These are phyloP conservation scores for Penicillium occitanis DNA, from an alignment of 2,329 filamentous ascomycete species.

Conservation along the genomic window DNA sequence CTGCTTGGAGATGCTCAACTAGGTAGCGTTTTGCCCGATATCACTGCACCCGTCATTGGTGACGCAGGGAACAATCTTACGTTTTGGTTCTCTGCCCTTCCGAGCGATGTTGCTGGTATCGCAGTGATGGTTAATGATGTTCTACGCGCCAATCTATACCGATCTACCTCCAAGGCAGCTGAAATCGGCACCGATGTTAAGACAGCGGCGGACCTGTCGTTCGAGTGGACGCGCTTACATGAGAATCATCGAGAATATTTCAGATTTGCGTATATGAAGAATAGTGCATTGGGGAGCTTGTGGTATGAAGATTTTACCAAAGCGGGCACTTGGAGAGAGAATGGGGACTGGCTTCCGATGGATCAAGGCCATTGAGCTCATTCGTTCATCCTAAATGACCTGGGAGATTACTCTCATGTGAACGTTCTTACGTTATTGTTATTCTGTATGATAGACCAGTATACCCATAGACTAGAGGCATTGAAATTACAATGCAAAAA, in stretches of 20 bases:
- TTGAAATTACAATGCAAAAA: neutral
- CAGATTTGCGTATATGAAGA: constrained; percentile 44
- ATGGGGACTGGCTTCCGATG: constrained; percentile 24
- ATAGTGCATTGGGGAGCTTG: constrained; percentile 36
- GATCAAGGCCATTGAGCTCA: neutral
- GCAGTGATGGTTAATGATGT: constrained; percentile 63
- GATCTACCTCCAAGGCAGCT: constrained; percentile 23
- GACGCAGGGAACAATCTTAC: constrained; percentile 32
- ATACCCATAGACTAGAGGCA: neutral
- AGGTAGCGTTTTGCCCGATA: constrained; percentile 34
- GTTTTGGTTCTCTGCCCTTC: constrained; percentile 37
- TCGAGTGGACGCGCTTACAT: constrained; percentile 37
- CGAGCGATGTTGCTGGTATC: constrained; percentile 51
- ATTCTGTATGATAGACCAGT: neutral
- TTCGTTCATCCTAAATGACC: neutral
- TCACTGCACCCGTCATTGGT: constrained; percentile 26
- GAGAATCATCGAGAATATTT: constrained; percentile 41
- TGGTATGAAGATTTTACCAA: constrained; percentile 45
- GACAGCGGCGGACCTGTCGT: constrained; percentile 23
- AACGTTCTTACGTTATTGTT: neutral
- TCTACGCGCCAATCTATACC: constrained; percentile 56
- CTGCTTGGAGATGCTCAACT: constrained; percentile 43
- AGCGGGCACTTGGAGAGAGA: constrained; percentile 33
- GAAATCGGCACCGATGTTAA: neutral
- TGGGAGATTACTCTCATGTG: too few species aligned